Conservation (phyloP, 2,329 filamentous ascomycete species). For the Didymella lethalis region DNA sequence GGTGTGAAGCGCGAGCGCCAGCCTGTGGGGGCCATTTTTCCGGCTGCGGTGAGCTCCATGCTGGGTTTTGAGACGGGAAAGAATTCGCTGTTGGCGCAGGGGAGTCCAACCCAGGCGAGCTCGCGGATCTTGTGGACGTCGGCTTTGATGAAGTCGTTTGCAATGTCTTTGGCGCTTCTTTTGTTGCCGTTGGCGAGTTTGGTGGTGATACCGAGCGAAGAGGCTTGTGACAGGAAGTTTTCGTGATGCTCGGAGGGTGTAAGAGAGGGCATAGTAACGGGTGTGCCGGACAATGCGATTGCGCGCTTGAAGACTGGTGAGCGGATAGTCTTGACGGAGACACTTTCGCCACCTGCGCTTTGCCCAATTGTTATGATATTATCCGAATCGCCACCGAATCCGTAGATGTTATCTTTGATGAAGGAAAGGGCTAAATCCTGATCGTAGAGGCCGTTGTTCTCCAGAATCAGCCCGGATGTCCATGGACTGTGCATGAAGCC, state of each 20-base stretch:
- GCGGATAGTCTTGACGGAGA: conserved; percentile 21
- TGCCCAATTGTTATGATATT: conserved; percentile 54
- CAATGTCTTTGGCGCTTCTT: conserved; percentile 7
- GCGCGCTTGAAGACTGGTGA: conserved; percentile 28
- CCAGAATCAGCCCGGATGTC: conserved; percentile 40
- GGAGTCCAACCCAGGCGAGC: conserved; percentile 26
- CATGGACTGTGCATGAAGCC: conserved; percentile 54
- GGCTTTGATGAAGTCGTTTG: conserved; percentile 16
- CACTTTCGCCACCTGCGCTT: conserved; percentile 53
- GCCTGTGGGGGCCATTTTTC: conserved; percentile 10
- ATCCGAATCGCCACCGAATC: conserved; percentile 48
- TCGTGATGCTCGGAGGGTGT: conserved; percentile 22
- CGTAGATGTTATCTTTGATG: conserved; percentile 45
- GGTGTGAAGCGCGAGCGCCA: conserved; percentile 11
- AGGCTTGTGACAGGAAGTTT: conserved; percentile 22
- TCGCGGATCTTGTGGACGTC: conserved; percentile 21
- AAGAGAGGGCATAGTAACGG: conserved; percentile 28
- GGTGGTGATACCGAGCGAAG: conserved; percentile 11
- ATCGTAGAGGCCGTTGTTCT: conserved; percentile 43
- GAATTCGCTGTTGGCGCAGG: conserved; percentile 19
- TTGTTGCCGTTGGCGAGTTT: neutral
- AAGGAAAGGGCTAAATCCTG: conserved; percentile 49
- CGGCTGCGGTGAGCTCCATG: conserved; percentile 11
- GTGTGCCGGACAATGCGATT: conserved; percentile 24
- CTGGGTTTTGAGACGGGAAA: conserved; percentile 22